Evolutionary conservation across 345 rosid genomes (phyloP).

Genomic region (Eucalyptus cladocalyx): DNA sequence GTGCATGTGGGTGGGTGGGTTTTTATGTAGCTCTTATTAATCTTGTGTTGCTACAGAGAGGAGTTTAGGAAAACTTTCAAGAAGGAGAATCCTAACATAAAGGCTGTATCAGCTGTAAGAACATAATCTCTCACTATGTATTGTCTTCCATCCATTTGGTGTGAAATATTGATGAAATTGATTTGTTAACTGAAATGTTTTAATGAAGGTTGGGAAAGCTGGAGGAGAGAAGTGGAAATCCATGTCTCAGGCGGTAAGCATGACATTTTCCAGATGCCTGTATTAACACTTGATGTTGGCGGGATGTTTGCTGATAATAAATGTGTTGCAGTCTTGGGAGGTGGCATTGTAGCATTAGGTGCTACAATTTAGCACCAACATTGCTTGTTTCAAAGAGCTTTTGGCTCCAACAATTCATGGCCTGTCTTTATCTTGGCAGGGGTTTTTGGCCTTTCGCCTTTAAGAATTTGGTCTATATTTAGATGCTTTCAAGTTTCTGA

Average conservation of each 20-base stretch:
- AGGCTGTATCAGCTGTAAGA: conserved; percentile 71
- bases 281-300: not conserved
- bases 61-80: conserved; percentile 58
- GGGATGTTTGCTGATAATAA: not conserved
- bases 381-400: not conserved
- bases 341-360: not conserved
- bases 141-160: not conserved
- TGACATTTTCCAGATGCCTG: not conserved
- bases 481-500: not conserved
- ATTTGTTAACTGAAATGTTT: not conserved
- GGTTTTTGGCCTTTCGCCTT: not conserved
- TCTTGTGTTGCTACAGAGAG: conserved; percentile 21
- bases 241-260: conserved; percentile 54
- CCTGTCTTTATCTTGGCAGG: not conserved
- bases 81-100: conserved; percentile 58
- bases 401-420: not conserved
- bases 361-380: not conserved
- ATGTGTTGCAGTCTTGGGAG: not conserved
- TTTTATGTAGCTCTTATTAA: not conserved
- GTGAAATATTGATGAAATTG: not conserved
- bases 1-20: not conserved
- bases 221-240: conserved; percentile 80
- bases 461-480: not conserved
- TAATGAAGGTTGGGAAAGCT: conserved; percentile 67
- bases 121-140: not conserved